Evolutionary conservation across 805 yeast species (phyloP).

Genomic region (Candida nemodendra): DNA sequence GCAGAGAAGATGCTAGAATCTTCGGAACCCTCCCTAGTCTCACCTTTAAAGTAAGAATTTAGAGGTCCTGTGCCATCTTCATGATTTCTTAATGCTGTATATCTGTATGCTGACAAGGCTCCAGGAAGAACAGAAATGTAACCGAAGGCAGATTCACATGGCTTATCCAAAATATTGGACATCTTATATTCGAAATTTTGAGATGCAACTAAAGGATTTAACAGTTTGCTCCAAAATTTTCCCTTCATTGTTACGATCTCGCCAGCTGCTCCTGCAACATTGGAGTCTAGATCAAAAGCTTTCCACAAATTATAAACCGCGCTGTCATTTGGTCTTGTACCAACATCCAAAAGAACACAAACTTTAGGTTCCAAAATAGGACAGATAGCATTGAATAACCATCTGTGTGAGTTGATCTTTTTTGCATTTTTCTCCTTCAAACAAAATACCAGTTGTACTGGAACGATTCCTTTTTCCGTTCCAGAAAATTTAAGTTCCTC

Average conservation of each 20-base stretch:
- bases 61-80: constrained; percentile 93
- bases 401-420: constrained; percentile 95
- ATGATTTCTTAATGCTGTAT: constrained; percentile 79
- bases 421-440: constrained; percentile 89
- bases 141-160: constrained; percentile 89
- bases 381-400: constrained; percentile 95
- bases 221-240: constrained; percentile 71
- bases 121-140: constrained; percentile 94
- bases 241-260: constrained; percentile 97
- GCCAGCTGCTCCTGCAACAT: constrained; percentile 99
- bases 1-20: constrained; percentile 81
- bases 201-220: constrained; percentile 92
- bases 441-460: constrained; percentile 92
- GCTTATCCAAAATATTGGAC: constrained; percentile 95
- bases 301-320: constrained; percentile 96
- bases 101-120: constrained; percentile 92
- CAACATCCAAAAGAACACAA: constrained; percentile 89
- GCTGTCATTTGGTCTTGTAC: constrained; percentile 87
- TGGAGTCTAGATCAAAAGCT: constrained; percentile 92
- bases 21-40: constrained; percentile 38
- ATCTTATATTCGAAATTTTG: constrained; percentile 96
- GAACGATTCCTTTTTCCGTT: constrained; percentile 84
- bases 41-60: constrained; percentile 87
- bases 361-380: constrained; percentile 92
- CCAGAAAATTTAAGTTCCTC: constrained; percentile 88